A percentile compares a stretch with the other conserved stretches of the same genome.
Conservation (phyloP, 192 early-diverging fungal genomes). For the Podila verticillata region DNA sequence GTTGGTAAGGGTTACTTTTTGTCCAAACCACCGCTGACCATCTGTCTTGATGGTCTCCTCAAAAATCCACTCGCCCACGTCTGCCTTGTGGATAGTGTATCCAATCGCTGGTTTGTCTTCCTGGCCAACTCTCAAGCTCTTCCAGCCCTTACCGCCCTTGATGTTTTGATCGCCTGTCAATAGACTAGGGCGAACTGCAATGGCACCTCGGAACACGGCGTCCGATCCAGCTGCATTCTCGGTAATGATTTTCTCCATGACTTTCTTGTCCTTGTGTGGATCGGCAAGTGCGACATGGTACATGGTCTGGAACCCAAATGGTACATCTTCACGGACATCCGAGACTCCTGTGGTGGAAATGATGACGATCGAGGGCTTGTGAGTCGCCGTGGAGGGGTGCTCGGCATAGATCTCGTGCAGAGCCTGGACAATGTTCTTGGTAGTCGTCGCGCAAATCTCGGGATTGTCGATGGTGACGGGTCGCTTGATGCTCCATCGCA, state of each 20-base stretch:
- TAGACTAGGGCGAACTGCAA: constrained; percentile 22
- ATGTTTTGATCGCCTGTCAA: constrained; percentile 24
- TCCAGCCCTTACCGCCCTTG: constrained; percentile 28
- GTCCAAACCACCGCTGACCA: constrained; percentile 5
- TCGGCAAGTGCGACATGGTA: constrained; percentile 27
- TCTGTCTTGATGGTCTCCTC: constrained; percentile 17
- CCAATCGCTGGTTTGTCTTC: constrained; percentile 29
- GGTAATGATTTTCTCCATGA: constrained; percentile 20
- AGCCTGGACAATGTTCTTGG: constrained; percentile 16
- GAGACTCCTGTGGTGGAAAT: constrained; percentile 41
- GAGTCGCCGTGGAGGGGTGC: constrained; percentile 1
- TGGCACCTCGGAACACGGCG: constrained; percentile 18
- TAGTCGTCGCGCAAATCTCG: too few relatives aligned
- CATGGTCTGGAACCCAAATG: constrained; percentile 19
- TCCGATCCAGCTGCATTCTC: background rate
- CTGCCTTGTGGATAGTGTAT: constrained; percentile 17
- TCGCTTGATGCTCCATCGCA: constrained; percentile 2
- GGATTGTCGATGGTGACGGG: constrained; percentile 38
- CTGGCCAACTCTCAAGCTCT: constrained; percentile 26
- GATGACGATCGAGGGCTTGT: constrained; percentile 24
- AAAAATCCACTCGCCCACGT: constrained; percentile 42
- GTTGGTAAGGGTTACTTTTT: constrained; percentile 9
- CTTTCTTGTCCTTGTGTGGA: constrained; percentile 48
- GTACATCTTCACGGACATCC: constrained; percentile 30
- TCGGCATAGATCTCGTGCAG: constrained; percentile 23